A percentile compares a stretch with the other conserved stretches of the same genome.
phyloP scores from a whole-genome alignment of 345 rosid species.

The Arabidopsis suecica region DNA sequence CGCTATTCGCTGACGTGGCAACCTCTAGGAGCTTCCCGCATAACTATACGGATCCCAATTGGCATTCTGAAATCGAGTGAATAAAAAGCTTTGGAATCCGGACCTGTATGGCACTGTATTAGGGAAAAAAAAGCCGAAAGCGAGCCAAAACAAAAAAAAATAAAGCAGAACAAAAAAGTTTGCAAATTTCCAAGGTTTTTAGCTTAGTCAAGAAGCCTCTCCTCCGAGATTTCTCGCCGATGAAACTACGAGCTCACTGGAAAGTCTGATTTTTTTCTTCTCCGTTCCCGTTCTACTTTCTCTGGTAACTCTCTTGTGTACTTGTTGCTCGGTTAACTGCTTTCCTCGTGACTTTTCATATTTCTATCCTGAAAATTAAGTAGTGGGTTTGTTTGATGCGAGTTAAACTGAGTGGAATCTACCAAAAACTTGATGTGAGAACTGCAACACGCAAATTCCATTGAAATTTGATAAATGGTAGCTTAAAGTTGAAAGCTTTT shows the following conservation, averaged over 20 bases:
- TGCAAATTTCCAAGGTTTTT: slow-evolving; percentile 28
- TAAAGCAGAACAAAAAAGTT: slow-evolving; percentile 28
- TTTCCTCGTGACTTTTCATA: slow-evolving; percentile 14
- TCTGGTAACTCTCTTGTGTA: slow-evolving; percentile 20
- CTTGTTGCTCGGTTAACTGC: slow-evolving; percentile 16
- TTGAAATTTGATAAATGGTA: not conserved
- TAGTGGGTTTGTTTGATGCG: slow-evolving; percentile 10
- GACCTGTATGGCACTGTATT: slow-evolving; percentile 33
- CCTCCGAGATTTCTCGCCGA: slow-evolving; percentile 12
- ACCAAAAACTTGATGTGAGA: not conserved
- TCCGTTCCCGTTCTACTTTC: slow-evolving; percentile 15
- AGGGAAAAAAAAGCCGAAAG: slow-evolving; percentile 33
- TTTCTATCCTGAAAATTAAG: slow-evolving; percentile 13
- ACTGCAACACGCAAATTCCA: slow-evolving; percentile 14
- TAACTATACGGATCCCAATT: slow-evolving; percentile 43
- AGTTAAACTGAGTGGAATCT: not conserved
- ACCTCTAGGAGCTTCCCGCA: slow-evolving; percentile 43
- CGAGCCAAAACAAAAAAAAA: slow-evolving; percentile 39
- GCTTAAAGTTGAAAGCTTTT: slow-evolving; percentile 30
- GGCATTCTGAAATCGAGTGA: slow-evolving; percentile 22
- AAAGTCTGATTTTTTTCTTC: not conserved
- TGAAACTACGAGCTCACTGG: slow-evolving; percentile 19
- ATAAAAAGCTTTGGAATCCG: slow-evolving; percentile 37
- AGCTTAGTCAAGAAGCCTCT: slow-evolving; percentile 38
- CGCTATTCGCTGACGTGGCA: slow-evolving; percentile 35